Conservation (phyloP, 305 asterid genomes). For the Fraxinus dipetala region DNA sequence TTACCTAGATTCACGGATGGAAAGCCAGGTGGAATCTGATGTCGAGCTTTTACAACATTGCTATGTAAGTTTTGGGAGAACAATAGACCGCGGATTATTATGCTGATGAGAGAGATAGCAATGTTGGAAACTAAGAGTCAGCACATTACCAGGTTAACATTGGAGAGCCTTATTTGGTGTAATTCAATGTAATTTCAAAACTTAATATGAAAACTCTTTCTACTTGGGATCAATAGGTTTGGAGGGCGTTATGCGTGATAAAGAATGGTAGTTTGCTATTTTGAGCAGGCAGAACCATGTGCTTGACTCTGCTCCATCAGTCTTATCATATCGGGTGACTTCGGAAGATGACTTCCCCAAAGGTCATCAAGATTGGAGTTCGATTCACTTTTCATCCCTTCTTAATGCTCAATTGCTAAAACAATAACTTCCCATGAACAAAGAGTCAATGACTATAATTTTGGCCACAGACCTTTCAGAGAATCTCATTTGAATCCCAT, state of each 20-base stretch:
- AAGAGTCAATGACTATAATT: neutral
- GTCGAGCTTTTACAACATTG: neutral
- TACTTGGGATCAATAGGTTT: neutral
- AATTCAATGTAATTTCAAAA: neutral
- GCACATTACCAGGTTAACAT: neutral
- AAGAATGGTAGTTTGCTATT: neutral
- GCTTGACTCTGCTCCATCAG: neutral
- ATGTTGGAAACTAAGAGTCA: neutral
- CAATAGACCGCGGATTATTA: neutral
- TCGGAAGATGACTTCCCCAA: neutral
- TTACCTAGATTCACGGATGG: neutral
- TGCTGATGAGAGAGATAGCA: neutral
- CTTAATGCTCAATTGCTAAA: neutral
- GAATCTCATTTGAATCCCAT: neutral
- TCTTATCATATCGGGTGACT: neutral
- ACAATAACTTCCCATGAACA: neutral
- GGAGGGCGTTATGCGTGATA: neutral
- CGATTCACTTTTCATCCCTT: neutral
- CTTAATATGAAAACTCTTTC: neutral
- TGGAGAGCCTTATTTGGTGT: neutral
- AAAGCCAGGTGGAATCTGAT: neutral
- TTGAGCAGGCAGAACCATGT: neutral
- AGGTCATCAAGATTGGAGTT: neutral
- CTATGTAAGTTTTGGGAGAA: neutral
- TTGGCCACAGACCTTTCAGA: neutral